A percentile compares a stretch with the other conserved stretches of the same genome.
Conservation (phyloP, 768 basidiomycete species). For the Multifurca ochricompacta region DNA sequence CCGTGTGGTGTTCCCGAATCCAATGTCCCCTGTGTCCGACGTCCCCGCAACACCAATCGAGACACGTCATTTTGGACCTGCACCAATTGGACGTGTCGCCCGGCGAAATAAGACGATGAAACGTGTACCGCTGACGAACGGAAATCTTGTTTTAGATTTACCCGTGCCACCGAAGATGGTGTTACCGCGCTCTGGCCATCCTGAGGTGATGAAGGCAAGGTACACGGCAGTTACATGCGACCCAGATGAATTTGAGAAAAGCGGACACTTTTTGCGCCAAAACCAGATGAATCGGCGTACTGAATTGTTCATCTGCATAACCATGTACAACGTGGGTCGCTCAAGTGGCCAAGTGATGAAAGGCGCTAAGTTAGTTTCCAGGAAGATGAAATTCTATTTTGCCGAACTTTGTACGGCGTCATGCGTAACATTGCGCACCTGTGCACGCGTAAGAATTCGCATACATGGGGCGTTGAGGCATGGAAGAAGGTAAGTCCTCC, state of each 20-base stretch:
- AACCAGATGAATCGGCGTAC: constrained; percentile 72
- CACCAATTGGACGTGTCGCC: constrained; percentile 69
- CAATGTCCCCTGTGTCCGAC: constrained; percentile 30
- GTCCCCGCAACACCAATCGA: constrained; percentile 40
- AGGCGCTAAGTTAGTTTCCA: constrained; percentile 25
- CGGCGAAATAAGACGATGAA: constrained; percentile 71
- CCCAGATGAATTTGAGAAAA: constrained; percentile 83
- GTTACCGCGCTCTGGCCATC: constrained; percentile 58
- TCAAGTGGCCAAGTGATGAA: neutral
- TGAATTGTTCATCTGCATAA: constrained; percentile 90
- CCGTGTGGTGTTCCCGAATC: constrained; percentile 8
- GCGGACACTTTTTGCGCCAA: constrained; percentile 80
- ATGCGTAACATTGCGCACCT: constrained; percentile 82
- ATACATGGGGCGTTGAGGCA: constrained; percentile 92
- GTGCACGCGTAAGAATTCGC: constrained; percentile 79
- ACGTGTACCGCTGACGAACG: constrained; percentile 75
- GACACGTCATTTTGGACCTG: constrained; percentile 83
- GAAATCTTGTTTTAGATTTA: constrained; percentile 81
- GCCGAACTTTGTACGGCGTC: constrained; percentile 89
- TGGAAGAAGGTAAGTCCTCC: constrained; percentile 84
- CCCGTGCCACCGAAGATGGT: constrained; percentile 80
- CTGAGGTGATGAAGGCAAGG: constrained; percentile 65
- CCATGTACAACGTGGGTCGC: constrained; percentile 85
- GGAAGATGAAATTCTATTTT: constrained; percentile 89
- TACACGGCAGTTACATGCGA: constrained; percentile 92